Base-by-base conservation (phyloP, 1,284 basidiomycete species). In the Hemileia vastatrix region DNA sequence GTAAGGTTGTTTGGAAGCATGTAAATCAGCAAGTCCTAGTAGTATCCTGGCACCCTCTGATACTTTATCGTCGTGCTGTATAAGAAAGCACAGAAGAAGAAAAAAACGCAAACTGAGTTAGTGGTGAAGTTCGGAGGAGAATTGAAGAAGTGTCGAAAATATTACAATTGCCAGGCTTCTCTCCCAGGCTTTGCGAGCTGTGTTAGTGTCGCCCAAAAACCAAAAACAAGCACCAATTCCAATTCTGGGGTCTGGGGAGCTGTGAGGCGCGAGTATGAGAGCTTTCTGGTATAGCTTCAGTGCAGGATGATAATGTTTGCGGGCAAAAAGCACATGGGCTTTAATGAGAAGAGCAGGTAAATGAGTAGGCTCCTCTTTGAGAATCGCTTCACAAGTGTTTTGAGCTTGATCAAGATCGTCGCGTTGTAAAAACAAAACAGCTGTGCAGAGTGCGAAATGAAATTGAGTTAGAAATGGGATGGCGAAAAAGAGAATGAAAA, bases 201-300 rank as follows among this genome's bases (percentile, higher is more conserved):
- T 85, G 2, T 80, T 79, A 64, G 84, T 85, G 70, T 92, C 84
- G 59, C 87, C 87, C 76, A 94, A 80, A 8, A 86, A 83, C 87
- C 88, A 95, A 18, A 90, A 80, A 76, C 92, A 94, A 6, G 95
- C 78, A 6, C 93, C 93, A 43, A 96, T 89, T 15, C 92, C 92
- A 67, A 95, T 87, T 13, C 92, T 82, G 31, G 92, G 92, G 75
- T 96, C 92, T 0, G 92, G 93, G 21, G 81, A 78, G 76, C 87
- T 88, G 11, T 81, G 77, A 0, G 92, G 90, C 57, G 84, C 84
- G 49, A 88, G 81, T 48, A 81, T 79, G 13, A 96, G 81, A 11
- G 92, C 84, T 61, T 85, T 83, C 74, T 94, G 92, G 75, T 94
- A 95, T 2, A 85, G 75, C 67, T 85, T 84, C 18, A 95, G 81